Base-by-base conservation (phyloP, 129 eudicot genomes). In the Tagetes patula region DNA sequence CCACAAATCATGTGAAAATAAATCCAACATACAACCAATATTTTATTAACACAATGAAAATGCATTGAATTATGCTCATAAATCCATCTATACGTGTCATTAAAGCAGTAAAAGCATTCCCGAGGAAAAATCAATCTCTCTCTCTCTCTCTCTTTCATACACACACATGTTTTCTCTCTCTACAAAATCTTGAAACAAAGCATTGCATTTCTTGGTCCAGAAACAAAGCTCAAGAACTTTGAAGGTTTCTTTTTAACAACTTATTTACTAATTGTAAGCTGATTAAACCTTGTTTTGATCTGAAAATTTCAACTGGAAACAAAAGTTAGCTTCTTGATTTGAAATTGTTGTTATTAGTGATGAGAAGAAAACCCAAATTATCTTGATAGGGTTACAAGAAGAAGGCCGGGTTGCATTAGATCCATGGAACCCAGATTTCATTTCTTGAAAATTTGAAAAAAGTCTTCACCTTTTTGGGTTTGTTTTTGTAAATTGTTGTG, bases 61-160 rank as follows among this genome's bases (percentile, higher is more conserved):
- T 78, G 82, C 87, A 84, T 87, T 85, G 87, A 87, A 83, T 87
- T 81, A 50, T 81, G 84, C 77, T 83, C 83, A 85, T 83, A 90
- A 82, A 81, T 81, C 85, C 84, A 75, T 67, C 85, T 65, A 80
- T 82, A 90, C 96, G 94, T 85, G 96, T 87, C 96, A 59, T 63
- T 65, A 55, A 48, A 75, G 69, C 80, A 80, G 82, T 78, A 68
- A 42, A 47, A 48, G 80, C 83, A 82, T 81, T 82, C 76, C 82
- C 82, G 79, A 76, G 82, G 69, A 53, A 56, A 20, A 20, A 43
- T 3, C 67, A 48, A 66, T 46, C 67, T 65, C 48, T 74, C 80
- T 65, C 41, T 58, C 50, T 41, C 62, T 62, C 75, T 70, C 76
- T 67, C 50, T 2, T 68, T 0, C 76, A 11, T 56, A 30, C 76